phyloP scores from a whole-genome alignment of 225 moss, liverwort and hornwort genomes.

The Polytrichum formosum region DNA sequence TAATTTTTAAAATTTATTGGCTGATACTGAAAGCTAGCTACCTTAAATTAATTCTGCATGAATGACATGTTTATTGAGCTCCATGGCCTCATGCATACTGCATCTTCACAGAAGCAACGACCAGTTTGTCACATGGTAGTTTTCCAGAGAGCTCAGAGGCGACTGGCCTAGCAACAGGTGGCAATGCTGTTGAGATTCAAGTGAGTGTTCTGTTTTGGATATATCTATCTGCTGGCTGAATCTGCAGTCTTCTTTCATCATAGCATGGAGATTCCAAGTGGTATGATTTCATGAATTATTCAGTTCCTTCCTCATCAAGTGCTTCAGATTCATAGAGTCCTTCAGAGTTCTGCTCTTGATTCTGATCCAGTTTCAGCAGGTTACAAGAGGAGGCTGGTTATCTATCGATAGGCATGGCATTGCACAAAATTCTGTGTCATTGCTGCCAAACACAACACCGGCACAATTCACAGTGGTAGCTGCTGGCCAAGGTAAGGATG shows the following conservation, averaged over 20 bases:
- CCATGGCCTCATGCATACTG: background rate
- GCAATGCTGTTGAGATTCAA: constrained; percentile 12
- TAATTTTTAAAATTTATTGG: too few species aligned
- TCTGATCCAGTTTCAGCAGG: constrained; percentile 17
- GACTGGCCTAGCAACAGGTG: constrained; percentile 15
- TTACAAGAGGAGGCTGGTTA: constrained; percentile 18
- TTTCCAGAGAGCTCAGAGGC: constrained; percentile 14
- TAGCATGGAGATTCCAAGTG: too few species aligned
- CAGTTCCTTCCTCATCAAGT: too few species aligned
- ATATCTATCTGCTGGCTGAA: background rate
- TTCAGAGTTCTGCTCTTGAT: too few species aligned
- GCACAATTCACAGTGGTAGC: constrained; percentile 36
- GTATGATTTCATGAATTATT: too few species aligned
- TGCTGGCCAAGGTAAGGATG: constrained; percentile 40
- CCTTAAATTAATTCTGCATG: too few species aligned
- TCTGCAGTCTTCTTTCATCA: background rate
- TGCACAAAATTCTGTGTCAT: constrained; percentile 13
- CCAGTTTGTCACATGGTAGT: constrained; percentile 19
- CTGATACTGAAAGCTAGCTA: too few species aligned
- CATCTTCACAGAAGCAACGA: constrained; percentile 28
- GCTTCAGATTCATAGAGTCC: too few species aligned
- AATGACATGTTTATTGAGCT: background rate
- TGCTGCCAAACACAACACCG: constrained; percentile 22
- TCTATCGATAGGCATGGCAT: background rate
- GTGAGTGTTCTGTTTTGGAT: constrained; percentile 26